phyloP scores from a whole-genome alignment of 2,329 filamentous ascomycete species.

The Geosmithia putterillii region DNA sequence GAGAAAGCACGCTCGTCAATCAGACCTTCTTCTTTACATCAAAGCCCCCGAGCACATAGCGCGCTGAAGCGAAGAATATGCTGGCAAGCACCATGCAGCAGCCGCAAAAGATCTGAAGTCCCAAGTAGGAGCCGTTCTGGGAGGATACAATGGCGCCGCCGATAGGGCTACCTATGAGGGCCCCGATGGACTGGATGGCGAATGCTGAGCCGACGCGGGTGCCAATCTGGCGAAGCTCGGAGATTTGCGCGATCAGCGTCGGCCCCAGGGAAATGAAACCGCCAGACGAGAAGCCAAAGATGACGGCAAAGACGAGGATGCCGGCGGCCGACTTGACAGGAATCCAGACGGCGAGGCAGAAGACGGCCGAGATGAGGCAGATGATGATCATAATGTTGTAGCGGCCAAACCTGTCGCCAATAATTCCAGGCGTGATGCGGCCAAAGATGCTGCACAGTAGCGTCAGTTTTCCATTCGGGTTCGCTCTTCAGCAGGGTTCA shows the following conservation, averaged over 20 bases:
- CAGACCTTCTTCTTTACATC: slow-evolving; percentile 21
- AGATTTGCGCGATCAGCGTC: slow-evolving; percentile 57
- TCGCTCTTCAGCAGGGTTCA: not conserved
- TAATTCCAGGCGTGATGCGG: slow-evolving; percentile 36
- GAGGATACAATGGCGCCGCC: slow-evolving; percentile 46
- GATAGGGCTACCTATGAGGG: slow-evolving; percentile 55
- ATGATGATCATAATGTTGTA: slow-evolving; percentile 40
- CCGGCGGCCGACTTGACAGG: slow-evolving; percentile 37
- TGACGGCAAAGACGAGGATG: slow-evolving; percentile 50
- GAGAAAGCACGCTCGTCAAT: slow-evolving; percentile 2
- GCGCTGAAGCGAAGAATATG: slow-evolving; percentile 14
- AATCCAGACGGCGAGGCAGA: slow-evolving; percentile 35
- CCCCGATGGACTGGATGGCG: slow-evolving; percentile 48
- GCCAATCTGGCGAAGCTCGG: slow-evolving; percentile 57
- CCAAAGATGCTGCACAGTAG: slow-evolving; percentile 27
- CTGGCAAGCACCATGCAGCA: slow-evolving; percentile 25
- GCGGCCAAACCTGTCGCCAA: slow-evolving; percentile 30
- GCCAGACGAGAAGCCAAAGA: slow-evolving; percentile 60
- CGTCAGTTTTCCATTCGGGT: not conserved
- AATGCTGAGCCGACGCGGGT: slow-evolving; percentile 54
- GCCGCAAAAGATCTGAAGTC: slow-evolving; percentile 55
- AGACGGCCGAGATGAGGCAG: slow-evolving; percentile 32
- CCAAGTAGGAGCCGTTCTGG: slow-evolving; percentile 40
- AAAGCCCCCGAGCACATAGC: slow-evolving; percentile 21
- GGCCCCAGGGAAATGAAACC: slow-evolving; percentile 52